These are phyloP conservation scores for Gastrodia elata DNA, from an alignment of 106 monocot genomes.

Conservation along the genomic window DNA sequence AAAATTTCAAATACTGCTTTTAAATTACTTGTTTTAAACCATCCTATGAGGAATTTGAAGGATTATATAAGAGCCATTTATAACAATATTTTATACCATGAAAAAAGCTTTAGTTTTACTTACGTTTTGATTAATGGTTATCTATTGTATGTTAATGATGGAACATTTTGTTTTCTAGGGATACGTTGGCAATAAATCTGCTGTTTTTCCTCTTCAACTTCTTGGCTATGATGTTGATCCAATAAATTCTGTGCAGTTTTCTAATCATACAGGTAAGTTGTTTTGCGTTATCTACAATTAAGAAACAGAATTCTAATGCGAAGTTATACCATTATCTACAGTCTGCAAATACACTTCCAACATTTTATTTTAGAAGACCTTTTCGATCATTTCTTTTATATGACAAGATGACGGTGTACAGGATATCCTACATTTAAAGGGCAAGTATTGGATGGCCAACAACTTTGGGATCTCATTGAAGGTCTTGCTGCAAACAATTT, in stretches of 20 bases:
- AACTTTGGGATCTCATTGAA: slow-evolving; percentile 92
- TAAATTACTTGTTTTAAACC: background rate
- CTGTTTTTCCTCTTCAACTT: slow-evolving; percentile 98
- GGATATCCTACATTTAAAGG: slow-evolving; percentile 96
- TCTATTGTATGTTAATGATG: background rate
- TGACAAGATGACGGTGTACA: slow-evolving; percentile 26
- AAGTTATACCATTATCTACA: background rate
- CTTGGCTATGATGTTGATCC: slow-evolving; percentile 99
- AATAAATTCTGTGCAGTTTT: slow-evolving; percentile 98
- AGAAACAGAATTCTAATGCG: slow-evolving; percentile 15
- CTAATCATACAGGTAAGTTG: slow-evolving; percentile 98
- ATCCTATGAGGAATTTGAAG: background rate
- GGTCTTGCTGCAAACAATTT: slow-evolving; percentile 84
- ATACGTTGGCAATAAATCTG: slow-evolving; percentile 98
- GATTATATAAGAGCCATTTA: background rate
- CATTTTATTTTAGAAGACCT: background rate
- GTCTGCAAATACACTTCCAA: background rate
- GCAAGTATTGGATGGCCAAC: slow-evolving; percentile 81
- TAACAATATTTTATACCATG: background rate
- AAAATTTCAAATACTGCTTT: background rate
- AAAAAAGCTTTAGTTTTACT: background rate
- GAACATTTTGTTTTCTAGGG: slow-evolving; percentile 32
- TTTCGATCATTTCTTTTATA: no score
- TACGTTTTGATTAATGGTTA: background rate
- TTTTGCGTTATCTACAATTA: slow-evolving; percentile 29